Percentiles rank a stretch among this genome's conserved stretches.
Conservation (phyloP, 2,329 filamentous ascomycete genomes). For the Colletotrichum lentis region DNA sequence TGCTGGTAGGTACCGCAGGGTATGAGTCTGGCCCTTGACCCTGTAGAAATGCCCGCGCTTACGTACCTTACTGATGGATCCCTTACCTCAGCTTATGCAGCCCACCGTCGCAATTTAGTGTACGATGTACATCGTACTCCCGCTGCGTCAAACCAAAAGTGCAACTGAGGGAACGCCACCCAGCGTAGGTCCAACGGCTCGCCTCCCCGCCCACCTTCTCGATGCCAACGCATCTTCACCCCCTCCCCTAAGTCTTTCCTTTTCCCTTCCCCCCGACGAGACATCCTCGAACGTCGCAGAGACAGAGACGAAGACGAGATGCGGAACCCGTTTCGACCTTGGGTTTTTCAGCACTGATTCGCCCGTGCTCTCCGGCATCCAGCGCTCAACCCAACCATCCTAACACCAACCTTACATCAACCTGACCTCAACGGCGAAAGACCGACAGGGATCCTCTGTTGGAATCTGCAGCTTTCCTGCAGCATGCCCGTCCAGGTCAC, state of each 20-base stretch:
- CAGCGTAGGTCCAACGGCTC: constrained; percentile 16
- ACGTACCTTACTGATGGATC: constrained; percentile 6
- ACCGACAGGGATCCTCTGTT: constrained; percentile 26
- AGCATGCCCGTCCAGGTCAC: constrained; percentile 27
- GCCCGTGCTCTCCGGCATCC: background rate
- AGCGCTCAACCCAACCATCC: background rate
- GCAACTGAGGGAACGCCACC: no score
- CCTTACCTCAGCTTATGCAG: background rate
- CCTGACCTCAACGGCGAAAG: background rate
- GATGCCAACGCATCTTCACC: constrained; percentile 32
- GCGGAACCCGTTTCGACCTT: background rate
- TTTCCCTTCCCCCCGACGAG: constrained; percentile 7
- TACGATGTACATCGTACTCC: no score
- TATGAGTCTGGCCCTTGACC: background rate
- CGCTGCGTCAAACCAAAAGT: background rate
- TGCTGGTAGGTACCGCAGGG: no score
- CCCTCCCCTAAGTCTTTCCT: constrained; percentile 15
- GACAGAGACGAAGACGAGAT: background rate
- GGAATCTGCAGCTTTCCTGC: constrained; percentile 29
- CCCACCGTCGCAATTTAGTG: constrained; percentile 1
- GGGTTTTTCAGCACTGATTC: background rate
- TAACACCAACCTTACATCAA: background rate
- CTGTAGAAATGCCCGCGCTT: constrained; percentile 10
- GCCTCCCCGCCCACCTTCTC: constrained; percentile 17
- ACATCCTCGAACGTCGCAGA: background rate